phyloP scores from a whole-genome alignment of 2,329 filamentous ascomycete species.

The Colletotrichum sp. region DNA sequence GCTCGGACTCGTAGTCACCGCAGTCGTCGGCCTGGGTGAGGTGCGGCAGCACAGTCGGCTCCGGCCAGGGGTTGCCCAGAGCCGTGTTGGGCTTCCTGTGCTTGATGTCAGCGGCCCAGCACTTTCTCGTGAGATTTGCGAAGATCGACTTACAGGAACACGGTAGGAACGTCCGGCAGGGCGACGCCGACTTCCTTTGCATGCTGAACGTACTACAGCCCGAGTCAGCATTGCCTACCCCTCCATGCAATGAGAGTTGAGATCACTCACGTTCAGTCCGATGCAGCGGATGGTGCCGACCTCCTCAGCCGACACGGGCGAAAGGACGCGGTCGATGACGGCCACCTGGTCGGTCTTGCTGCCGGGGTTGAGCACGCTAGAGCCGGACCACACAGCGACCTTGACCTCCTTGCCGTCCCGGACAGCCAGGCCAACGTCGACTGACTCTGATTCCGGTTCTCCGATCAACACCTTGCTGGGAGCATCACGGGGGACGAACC shows the following conservation, averaged over 20 bases:
- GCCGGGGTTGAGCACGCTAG: constrained; percentile 61
- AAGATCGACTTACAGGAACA: constrained; percentile 50
- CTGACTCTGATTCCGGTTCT: constrained; percentile 54
- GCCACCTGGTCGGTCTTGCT: constrained; percentile 51
- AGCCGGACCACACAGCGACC: constrained; percentile 62
- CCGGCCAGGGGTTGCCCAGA: constrained; percentile 59
- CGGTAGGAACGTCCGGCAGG: constrained; percentile 58
- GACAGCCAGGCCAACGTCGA: constrained; percentile 64
- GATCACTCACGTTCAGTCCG: constrained; percentile 53
- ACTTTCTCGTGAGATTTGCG: not conserved
- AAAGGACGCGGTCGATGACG: constrained; percentile 53
- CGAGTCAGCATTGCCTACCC: not conserved
- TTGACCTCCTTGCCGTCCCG: constrained; percentile 60
- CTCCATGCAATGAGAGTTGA: constrained; percentile 21
- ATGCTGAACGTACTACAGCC: constrained; percentile 37
- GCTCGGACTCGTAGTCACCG: constrained; percentile 65
- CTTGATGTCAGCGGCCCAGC: not conserved
- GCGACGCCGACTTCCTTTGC: constrained; percentile 55
- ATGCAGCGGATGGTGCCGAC: constrained; percentile 50
- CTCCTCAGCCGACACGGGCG: constrained; percentile 37
- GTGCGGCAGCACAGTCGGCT: constrained; percentile 57
- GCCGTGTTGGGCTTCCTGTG: constrained; percentile 55
- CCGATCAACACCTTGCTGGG: constrained; percentile 57
- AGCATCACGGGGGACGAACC: constrained; percentile 60
- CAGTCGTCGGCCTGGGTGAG: constrained; percentile 51